Evolutionary conservation across 768 basidiomycete species (phyloP), one percentile per base, ranked within the genome.

Genomic region (Trametes sanguinea): DNA sequence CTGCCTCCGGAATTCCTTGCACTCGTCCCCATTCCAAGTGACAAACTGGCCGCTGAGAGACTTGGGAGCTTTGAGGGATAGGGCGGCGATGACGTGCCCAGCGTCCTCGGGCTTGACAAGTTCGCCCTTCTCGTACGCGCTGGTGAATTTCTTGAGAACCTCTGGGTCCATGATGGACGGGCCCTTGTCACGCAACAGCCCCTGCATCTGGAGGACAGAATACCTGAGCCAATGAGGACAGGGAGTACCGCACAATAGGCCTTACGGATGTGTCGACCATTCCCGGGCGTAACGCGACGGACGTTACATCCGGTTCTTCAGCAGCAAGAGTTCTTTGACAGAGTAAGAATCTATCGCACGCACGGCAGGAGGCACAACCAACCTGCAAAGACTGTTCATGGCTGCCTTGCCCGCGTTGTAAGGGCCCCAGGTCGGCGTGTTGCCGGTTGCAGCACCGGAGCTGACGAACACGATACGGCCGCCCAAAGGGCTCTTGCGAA

Each of bases 391-490:
- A 22, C 88, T 89, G 73, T 95, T 97, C 85, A 94, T 80, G 1
- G 93, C 94, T 1, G 95, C 94, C 73, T 98, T 95, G 60, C 83
- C 80, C 10, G 94, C 88, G 63, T 84, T 90, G 73, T 93, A 94
- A 0, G 90, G 83, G 1, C 85, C 92, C 92, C 92, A 96, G 3
- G 85, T 88, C 6, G 84, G 73, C 1, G 73, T 81, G 14, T 81
- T 83, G 53, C 87, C 86, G 14, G 83, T 80, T 8, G 94, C 89
- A 9, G 92, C 88, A 10, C 95, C 95, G 14, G 92, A 94, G 68
- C 91, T 94, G 44, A 95, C 81, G 64, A 96, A 88, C 30, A 97
- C 80, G 51, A 96, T 80, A 57, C 81, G 80, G 0, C 90, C 92
- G 22, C 83, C 83, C 6, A 73, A 61, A 6, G 79, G 62, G 55